Percentiles rank a stretch among this genome's conserved stretches.
Evolutionary conservation across 305 asterid genomes (phyloP).

Genomic region (Fraxinus greggii): DNA sequence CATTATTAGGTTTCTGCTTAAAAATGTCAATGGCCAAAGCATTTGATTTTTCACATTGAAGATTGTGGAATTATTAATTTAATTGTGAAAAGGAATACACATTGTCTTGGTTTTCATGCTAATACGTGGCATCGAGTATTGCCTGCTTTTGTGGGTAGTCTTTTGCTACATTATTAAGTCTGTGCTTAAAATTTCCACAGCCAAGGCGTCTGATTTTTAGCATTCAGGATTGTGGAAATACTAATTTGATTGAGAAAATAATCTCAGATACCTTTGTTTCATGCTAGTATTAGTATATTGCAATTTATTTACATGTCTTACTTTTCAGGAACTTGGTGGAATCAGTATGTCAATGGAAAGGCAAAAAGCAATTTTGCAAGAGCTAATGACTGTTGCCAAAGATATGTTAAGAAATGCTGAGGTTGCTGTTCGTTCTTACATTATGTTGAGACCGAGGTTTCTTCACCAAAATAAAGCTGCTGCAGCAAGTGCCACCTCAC

Average conservation of each 20-base stretch:
- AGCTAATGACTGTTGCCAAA: conserved; percentile 70
- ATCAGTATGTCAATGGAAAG: conserved; percentile 75
- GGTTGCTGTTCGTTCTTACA: conserved; percentile 87
- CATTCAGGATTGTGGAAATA: not conserved
- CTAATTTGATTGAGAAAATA: not conserved
- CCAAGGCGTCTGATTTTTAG: not conserved
- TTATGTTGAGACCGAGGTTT: conserved; percentile 86
- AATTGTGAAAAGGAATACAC: not conserved
- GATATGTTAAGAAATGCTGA: conserved; percentile 89
- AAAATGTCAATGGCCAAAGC: conserved; percentile 3
- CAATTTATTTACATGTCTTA: not conserved
- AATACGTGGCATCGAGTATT: not conserved
- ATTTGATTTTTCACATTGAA: conserved; percentile 1
- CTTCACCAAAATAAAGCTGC: conserved; percentile 60
- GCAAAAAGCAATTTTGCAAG: conserved; percentile 76
- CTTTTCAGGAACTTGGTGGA: conserved; percentile 88
- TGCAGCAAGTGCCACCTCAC: conserved; percentile 43
- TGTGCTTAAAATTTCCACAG: not conserved
- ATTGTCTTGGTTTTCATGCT: not conserved
- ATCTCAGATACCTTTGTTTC: not conserved
- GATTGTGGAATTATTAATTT: not conserved
- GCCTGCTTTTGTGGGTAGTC: not conserved
- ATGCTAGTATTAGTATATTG: not conserved
- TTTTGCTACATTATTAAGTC: not conserved
- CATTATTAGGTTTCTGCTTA: not conserved